These are phyloP conservation scores for Tetracentron sinense DNA, from an alignment of 164 flowering plant species.

Conservation along the genomic window DNA sequence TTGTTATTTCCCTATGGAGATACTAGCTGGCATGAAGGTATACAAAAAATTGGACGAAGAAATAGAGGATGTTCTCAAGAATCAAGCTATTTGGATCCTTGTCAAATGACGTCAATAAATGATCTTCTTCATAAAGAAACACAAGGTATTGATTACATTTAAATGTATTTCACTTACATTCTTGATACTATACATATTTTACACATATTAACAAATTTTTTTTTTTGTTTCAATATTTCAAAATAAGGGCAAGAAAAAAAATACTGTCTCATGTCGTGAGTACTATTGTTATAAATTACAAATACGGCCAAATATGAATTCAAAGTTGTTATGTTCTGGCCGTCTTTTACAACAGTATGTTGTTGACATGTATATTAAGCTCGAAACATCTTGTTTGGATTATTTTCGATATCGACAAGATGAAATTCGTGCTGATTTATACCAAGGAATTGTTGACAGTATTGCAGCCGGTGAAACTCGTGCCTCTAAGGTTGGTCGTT, in stretches of 20 bases:
- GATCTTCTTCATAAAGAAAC: too few relatives aligned
- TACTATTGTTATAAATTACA: neutral
- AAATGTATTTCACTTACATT: too few relatives aligned
- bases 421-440: conserved; percentile 7
- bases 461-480: neutral
- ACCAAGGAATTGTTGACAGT: conserved; percentile 12
- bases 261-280: neutral
- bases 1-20: conserved; percentile 7
- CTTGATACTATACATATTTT: too few relatives aligned
- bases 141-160: too few relatives aligned
- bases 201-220: too few relatives aligned
- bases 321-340: neutral
- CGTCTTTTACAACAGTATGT: conserved; percentile 19
- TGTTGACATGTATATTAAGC: conserved; percentile 20
- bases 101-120: too few relatives aligned
- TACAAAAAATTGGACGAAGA: neutral
- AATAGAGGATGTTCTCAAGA: neutral
- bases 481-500: conserved; percentile 1
- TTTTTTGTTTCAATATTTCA: neutral
- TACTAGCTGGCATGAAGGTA: conserved; percentile 16
- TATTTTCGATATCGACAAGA: conserved; percentile 10
- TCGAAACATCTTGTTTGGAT: conserved; percentile 7
- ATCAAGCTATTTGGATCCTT: neutral
- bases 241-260: neutral
- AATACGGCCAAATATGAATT: neutral